These are phyloP conservation scores for Suillus weaverae DNA, from an alignment of 768 basidiomycete species.

Conservation along the genomic window DNA sequence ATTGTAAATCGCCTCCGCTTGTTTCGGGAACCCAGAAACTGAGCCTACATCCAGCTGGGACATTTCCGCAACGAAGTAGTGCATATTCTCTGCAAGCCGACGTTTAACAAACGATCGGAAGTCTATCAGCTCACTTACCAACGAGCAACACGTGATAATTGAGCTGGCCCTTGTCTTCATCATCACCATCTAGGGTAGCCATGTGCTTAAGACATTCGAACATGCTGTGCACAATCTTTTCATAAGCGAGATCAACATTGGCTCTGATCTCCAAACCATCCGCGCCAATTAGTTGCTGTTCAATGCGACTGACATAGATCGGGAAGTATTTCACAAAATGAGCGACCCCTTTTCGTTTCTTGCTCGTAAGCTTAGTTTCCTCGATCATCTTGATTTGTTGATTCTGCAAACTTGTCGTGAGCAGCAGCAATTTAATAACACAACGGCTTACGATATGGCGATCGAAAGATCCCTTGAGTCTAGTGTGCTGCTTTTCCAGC, in stretches of 20 bases:
- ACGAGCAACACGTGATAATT: conserved; percentile 96
- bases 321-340: conserved; percentile 95
- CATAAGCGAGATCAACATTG: conserved; percentile 80
- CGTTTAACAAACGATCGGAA: neutral
- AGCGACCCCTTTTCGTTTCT: conserved; percentile 89
- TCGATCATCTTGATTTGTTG: conserved; percentile 89
- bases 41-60: conserved; percentile 67
- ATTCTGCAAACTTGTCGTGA: conserved; percentile 45
- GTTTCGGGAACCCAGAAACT: conserved; percentile 59
- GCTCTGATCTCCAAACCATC: conserved; percentile 76
- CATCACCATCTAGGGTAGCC: conserved; percentile 92
- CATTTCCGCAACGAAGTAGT: conserved; percentile 85
- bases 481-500: conserved; percentile 80
- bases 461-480: conserved; percentile 75
- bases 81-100: conserved; percentile 82
- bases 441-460: conserved; percentile 60
- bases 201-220: conserved; percentile 93
- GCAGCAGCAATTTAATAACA: conserved; percentile 5
- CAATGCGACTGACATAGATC: conserved; percentile 78
- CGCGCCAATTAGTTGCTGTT: conserved; percentile 77
- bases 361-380: conserved; percentile 86
- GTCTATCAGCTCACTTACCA: conserved; percentile 53
- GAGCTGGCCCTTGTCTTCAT: conserved; percentile 94
- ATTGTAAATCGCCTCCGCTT: conserved; percentile 82
- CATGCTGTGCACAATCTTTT: conserved; percentile 85